These are phyloP conservation scores for Purshia tridentata DNA, from an alignment of 306 rosid species.

Conservation along the genomic window DNA sequence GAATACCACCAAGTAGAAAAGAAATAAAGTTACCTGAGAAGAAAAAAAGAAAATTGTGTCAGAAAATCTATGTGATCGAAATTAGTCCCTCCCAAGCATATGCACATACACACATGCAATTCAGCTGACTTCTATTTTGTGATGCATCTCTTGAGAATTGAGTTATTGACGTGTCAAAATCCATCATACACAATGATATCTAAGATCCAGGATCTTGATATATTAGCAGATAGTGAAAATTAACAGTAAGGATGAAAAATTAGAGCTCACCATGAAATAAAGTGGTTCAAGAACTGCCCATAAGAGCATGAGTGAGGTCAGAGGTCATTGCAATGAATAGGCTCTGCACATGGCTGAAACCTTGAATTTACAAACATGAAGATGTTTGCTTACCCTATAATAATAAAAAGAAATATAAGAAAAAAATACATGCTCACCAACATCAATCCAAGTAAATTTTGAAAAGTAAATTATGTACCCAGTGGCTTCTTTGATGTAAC, in stretches of 20 bases:
- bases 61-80: neutral
- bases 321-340: neutral
- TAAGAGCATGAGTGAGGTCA: neutral
- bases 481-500: neutral
- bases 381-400: neutral
- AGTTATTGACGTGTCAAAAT: neutral
- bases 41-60: neutral
- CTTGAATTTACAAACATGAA: neutral
- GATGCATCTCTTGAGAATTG: neutral
- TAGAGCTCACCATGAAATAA: conserved; percentile 8
- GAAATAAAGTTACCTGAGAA: conserved; percentile 3
- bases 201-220: neutral
- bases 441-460: neutral
- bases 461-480: neutral
- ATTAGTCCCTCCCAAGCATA: neutral
- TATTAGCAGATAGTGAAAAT: neutral
- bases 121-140: neutral
- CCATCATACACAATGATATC: neutral
- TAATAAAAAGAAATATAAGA: conserved; percentile 1
- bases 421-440: neutral
- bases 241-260: neutral
- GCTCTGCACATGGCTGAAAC: conserved; percentile 5
- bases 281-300: neutral
- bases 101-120: neutral
- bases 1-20: neutral